Base-by-base conservation (phyloP, 2,329 filamentous ascomycete genomes). In the Colletotrichum godetiae region DNA sequence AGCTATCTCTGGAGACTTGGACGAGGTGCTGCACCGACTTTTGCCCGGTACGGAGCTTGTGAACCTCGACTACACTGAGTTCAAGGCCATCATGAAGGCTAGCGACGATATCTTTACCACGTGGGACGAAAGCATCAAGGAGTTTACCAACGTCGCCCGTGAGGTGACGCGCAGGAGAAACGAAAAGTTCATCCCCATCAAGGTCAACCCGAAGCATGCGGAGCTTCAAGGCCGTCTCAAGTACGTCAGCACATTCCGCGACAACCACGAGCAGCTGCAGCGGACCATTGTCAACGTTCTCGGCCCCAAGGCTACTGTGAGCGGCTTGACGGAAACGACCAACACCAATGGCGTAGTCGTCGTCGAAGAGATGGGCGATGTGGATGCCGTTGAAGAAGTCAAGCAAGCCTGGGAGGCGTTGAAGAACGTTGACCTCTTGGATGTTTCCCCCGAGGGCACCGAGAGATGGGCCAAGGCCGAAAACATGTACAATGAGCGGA, bases 141-240 rank as follows among this genome's bases (percentile, higher is more conserved):
- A 98, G 78, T 99, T 99, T 80, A 98, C 96, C 19, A 98, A 98
- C 77, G 94, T 98, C 75, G 96, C 97, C 42, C 94, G 97, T 84
- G 97, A 99, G 79, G 95, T 97, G 7, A 98, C 95, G 3, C 91
- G 96, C 76, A 93, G 95, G 78, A 91, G 97, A 77, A 97, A 98
- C 79, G 97, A 98, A 82, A 98, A 97, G 82, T 99, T 99, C 82
- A 98, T 99, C 76, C 95, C 96, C 5, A 98, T 99, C 87, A 98
- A 98, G 86, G 95, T 99, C 81, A 90, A 88, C 76, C 93, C 95
- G 74, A 93, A 94, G 78, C 97, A 99, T 81, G 92, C 91, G 52
- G 94, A 96, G 81, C 94, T 97, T 31, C 95, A 98, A 82, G 93
- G 97, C 75, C 92, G 97, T 56, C 88, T 99, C 77, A 95, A 94